phyloP scores from a whole-genome alignment of 306 rosid species.

The Alnus rubra region DNA sequence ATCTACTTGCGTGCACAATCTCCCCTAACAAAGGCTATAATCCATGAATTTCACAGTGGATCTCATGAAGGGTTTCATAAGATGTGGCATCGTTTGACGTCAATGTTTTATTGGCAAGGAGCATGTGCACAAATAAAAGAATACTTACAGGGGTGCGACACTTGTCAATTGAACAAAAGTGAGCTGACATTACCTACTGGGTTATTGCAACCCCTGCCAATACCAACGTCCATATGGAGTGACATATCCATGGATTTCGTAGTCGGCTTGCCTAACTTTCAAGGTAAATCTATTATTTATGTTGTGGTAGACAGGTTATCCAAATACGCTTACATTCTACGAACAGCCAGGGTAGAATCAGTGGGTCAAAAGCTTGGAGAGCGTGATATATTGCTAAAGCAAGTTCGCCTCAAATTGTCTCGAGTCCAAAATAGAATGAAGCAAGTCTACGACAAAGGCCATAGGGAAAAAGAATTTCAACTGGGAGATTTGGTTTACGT shows the following conservation, averaged over 20 bases:
- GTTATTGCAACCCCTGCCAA: not conserved
- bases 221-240: not conserved
- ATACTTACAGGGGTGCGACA: not conserved
- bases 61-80: not conserved
- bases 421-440: not conserved
- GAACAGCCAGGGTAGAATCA: not conserved
- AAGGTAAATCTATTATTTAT: not conserved
- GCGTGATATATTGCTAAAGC: not conserved
- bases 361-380: not conserved
- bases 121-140: not conserved
- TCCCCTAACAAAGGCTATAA: too few species aligned
- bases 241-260: not conserved
- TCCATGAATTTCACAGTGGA: too few species aligned
- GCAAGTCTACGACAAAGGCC: not conserved
- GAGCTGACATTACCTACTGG: not conserved
- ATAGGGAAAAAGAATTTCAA: too few species aligned
- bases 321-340: not conserved
- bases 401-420: not conserved
- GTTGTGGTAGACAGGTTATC: not conserved
- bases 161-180: not conserved
- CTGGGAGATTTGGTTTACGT: too few species aligned
- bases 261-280: not conserved
- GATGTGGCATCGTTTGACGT: not conserved
- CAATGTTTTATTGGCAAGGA: not conserved
- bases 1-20: not conserved